A percentile compares a stretch with the other conserved stretches of the same genome.
These are phyloP conservation scores for Xylaria sp. DNA, from an alignment of 2,329 filamentous ascomycete species.

Conservation along the genomic window DNA sequence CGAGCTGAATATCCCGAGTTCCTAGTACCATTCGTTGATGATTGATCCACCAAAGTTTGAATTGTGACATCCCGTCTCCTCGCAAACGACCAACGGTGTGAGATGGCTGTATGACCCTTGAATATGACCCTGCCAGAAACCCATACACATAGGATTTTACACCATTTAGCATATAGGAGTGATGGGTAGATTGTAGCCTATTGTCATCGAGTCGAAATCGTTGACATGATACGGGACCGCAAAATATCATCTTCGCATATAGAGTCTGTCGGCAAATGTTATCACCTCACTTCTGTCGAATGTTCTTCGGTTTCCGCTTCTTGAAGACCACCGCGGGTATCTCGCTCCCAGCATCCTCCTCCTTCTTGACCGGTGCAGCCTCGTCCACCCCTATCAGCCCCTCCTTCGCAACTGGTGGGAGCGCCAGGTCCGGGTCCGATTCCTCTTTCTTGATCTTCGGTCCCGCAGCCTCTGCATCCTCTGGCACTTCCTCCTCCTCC, in stretches of 20 bases:
- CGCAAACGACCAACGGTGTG: no score
- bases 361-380: conserved; percentile 32
- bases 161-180: no score
- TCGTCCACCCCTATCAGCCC: conserved; percentile 3
- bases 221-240: no score
- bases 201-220: no score
- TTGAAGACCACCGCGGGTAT: conserved; percentile 69
- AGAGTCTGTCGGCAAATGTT: neutral
- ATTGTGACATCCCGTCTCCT: no score
- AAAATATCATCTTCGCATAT: neutral
- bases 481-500: conserved; percentile 25
- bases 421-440: conserved; percentile 25
- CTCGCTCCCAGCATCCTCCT: conserved; percentile 31
- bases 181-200: no score
- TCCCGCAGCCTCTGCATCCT: conserved; percentile 34
- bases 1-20: no score
- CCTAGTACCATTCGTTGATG: no score
- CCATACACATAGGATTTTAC: no score
- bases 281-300: conserved; percentile 57
- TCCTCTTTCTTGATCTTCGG: conserved; percentile 48
- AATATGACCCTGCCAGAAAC: no score
- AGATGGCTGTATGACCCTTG: no score
- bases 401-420: conserved; percentile 10
- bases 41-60: no score
- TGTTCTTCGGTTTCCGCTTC: conserved; percentile 72